Evolutionary conservation across 2,329 filamentous ascomycete species (phyloP).

Genomic region (Trichoderma gracile): DNA sequence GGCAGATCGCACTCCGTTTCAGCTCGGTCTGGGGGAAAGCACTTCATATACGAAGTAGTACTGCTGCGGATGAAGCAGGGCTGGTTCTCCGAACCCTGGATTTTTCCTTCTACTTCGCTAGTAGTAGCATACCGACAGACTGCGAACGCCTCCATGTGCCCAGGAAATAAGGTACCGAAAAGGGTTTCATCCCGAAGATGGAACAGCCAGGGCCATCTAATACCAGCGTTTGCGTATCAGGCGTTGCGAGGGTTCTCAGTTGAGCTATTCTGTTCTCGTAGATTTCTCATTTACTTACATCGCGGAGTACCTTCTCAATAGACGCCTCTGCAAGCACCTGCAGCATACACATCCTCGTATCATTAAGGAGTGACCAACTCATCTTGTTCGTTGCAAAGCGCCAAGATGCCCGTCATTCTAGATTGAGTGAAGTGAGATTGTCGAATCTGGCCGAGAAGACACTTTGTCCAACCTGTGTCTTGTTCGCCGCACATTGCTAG

Average conservation of each 20-base stretch:
- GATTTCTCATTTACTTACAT: background rate
- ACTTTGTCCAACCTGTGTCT: background rate
- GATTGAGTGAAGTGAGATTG: background rate
- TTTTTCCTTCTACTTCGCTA: background rate
- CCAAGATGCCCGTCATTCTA: background rate
- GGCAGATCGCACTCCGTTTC: constrained; percentile 13
- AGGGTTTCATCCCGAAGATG: background rate
- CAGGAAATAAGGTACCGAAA: background rate
- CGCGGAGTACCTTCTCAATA: background rate
- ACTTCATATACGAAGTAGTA: constrained; percentile 7
- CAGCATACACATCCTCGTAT: background rate
- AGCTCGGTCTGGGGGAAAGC: background rate
- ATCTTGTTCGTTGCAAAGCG: background rate
- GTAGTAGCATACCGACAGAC: background rate
- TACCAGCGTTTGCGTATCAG: constrained; percentile 19
- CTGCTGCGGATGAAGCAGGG: background rate
- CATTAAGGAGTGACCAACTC: background rate
- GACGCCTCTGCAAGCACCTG: background rate
- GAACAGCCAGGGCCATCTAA: background rate
- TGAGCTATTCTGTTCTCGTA: constrained; percentile 3
- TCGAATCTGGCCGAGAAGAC: background rate
- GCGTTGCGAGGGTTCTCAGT: constrained; percentile 17
- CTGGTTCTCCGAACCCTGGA: background rate
- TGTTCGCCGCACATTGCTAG: background rate
- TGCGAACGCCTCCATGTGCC: background rate